Conservation (phyloP, 1,284 basidiomycete species). For the Rhodofomes roseus region DNA sequence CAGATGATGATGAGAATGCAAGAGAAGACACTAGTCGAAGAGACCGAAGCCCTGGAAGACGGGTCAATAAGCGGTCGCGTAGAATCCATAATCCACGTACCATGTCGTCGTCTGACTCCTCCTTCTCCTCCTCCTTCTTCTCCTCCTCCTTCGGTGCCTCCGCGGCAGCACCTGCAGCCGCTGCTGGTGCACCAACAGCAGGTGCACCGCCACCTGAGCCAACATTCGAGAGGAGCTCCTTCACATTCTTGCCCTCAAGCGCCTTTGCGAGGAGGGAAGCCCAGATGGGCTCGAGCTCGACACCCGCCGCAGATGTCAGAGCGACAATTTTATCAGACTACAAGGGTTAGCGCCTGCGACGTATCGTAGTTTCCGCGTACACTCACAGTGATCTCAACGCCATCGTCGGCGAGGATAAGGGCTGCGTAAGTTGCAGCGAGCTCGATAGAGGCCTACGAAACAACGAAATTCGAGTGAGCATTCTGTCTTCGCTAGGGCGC, state of each 20-base stretch:
- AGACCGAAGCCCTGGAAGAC: conserved; percentile 69
- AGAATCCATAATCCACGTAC: conserved; percentile 42
- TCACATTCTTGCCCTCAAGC: conserved; percentile 96
- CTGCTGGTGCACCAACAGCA: conserved; percentile 57
- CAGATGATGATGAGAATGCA: background rate
- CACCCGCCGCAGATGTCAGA: conserved; percentile 77
- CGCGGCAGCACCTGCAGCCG: conserved; percentile 52
- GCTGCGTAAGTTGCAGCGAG: conserved; percentile 90
- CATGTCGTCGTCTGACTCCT: conserved; percentile 93
- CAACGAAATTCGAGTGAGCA: background rate
- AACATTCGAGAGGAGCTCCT: conserved; percentile 91
- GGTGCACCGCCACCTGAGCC: conserved; percentile 82
- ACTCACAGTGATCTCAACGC: conserved; percentile 93
- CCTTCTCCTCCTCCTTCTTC: conserved; percentile 83
- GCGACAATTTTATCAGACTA: conserved; percentile 91
- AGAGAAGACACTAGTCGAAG: conserved; percentile 56
- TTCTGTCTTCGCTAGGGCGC: background rate
- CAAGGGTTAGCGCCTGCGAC: background rate
- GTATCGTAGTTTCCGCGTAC: background rate
- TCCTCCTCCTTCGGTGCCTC: conserved; percentile 62
- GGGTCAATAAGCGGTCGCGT: conserved; percentile 1
- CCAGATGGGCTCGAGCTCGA: conserved; percentile 97
- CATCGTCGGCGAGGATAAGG: conserved; percentile 96
- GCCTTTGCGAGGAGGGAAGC: conserved; percentile 95
- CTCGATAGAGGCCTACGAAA: conserved; percentile 54